Evolutionary conservation across 176 grass and related monocot genomes (phyloP).

Genomic region (Typha latifolia): DNA sequence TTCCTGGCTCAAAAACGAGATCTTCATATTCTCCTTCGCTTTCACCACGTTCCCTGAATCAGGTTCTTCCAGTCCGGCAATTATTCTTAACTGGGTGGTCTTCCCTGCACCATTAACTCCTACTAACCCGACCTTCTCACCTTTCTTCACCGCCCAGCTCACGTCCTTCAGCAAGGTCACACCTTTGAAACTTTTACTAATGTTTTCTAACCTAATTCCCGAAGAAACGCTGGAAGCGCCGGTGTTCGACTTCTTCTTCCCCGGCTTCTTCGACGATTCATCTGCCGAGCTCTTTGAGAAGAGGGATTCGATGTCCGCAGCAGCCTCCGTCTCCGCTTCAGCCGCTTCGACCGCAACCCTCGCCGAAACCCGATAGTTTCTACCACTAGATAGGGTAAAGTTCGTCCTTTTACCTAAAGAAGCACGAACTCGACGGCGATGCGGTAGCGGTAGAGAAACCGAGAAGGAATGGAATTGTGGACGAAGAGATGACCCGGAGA

Average conservation of each 20-base stretch:
- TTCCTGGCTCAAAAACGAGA: constrained; percentile 84
- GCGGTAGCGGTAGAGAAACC: too few species aligned
- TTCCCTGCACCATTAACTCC: constrained; percentile 94
- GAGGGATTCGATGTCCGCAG: constrained; percentile 42
- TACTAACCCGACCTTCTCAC: constrained; percentile 88
- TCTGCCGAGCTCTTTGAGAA: constrained; percentile 25
- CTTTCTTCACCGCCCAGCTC: constrained; percentile 88
- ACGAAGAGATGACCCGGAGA: constrained; percentile 13
- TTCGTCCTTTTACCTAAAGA: too few species aligned
- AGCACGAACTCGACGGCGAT: too few species aligned
- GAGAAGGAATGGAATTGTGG: neutral
- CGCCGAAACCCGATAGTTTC: constrained; percentile 19
- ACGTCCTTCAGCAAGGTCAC: constrained; percentile 74
- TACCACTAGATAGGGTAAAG: constrained; percentile 19
- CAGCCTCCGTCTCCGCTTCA: constrained; percentile 15
- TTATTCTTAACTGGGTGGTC: constrained; percentile 84
- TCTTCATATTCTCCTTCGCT: constrained; percentile 76
- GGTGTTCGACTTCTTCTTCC: constrained; percentile 52
- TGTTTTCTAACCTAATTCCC: constrained; percentile 67
- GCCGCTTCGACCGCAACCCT: constrained; percentile 35
- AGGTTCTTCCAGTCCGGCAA: constrained; percentile 59
- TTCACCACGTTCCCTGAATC: constrained; percentile 75
- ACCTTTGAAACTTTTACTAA: constrained; percentile 78
- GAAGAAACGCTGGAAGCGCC: constrained; percentile 87
- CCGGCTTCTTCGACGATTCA: constrained; percentile 11